Percentiles rank a stretch among this genome's conserved stretches.
Evolutionary conservation across 2,329 filamentous ascomycete genomes (phyloP).

Genomic region (Aspergillus flavus): DNA sequence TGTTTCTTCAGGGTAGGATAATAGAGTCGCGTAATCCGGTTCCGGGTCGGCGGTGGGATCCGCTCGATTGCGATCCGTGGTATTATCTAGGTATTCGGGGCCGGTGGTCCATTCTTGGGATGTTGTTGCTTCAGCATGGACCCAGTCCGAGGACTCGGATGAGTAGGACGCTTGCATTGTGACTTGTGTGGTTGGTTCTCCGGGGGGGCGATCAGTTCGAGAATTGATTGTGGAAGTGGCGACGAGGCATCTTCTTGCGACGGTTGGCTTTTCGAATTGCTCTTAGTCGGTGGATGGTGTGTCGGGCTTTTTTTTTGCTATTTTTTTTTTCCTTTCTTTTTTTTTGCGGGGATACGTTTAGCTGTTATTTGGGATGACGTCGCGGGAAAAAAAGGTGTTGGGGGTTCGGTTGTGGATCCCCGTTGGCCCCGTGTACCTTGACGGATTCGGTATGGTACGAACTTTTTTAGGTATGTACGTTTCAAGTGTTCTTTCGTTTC

Average conservation of each 20-base stretch:
- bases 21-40: constrained; percentile 29
- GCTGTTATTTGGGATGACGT: constrained; percentile 2
- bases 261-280: not conserved
- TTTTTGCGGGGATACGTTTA: not conserved
- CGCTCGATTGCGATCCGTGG: not conserved
- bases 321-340: not conserved
- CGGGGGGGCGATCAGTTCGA: not conserved
- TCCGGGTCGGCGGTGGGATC: constrained; percentile 13
- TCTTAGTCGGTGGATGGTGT: not conserved
- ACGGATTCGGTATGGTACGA: not conserved
- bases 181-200: not conserved
- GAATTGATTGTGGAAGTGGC: not conserved
- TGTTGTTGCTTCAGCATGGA: not conserved
- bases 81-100: not conserved
- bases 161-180: not conserved
- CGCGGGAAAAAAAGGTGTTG: not conserved
- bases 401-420: not conserved
- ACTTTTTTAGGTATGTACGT: not conserved
- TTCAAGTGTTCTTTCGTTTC: not conserved
- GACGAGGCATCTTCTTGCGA: not conserved
- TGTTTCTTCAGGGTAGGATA: constrained; percentile 34
- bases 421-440: not conserved
- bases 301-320: not conserved
- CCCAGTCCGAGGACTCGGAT: not conserved
- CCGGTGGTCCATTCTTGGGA: not conserved